These are phyloP conservation scores for Alloteropsis semialata DNA, from an alignment of 176 grass and related monocot genomes.

Conservation along the genomic window DNA sequence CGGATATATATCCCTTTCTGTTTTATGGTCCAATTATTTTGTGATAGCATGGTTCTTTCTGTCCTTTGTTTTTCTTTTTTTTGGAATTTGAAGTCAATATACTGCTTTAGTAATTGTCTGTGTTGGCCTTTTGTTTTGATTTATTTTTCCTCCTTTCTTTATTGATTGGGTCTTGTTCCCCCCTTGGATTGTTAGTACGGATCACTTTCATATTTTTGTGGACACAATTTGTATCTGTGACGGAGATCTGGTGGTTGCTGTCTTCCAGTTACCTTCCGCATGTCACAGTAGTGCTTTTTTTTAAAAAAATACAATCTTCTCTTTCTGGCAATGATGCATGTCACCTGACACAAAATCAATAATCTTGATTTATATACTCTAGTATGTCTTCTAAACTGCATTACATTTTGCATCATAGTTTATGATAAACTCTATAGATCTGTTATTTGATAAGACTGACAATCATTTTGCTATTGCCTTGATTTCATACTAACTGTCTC, in stretches of 20 bases:
- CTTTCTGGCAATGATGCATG: not conserved
- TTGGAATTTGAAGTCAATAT: not conserved
- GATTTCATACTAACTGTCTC: constrained; percentile 8
- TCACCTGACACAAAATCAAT: not conserved
- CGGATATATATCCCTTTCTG: not conserved
- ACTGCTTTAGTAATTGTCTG: not conserved
- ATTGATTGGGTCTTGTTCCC: not conserved
- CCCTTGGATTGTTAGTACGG: not conserved
- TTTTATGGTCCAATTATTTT: constrained; percentile 4
- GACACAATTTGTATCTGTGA: not conserved
- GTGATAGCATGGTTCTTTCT: not conserved
- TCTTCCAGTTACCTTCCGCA: not conserved
- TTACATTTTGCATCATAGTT: not conserved
- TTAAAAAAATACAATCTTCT: not conserved
- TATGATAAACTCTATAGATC: not conserved
- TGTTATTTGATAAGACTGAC: not conserved
- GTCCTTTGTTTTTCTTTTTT: not conserved
- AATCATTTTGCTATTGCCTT: not conserved
- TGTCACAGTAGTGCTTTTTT: not conserved
- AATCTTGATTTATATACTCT: not conserved
- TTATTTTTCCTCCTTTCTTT: not conserved
- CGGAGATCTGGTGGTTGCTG: not conserved
- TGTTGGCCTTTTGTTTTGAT: not conserved
- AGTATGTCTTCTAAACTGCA: not conserved
- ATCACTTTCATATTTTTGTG: not conserved